Evolutionary conservation across 768 basidiomycete species (phyloP).

Genomic region (Kwoniella shandongensis): DNA sequence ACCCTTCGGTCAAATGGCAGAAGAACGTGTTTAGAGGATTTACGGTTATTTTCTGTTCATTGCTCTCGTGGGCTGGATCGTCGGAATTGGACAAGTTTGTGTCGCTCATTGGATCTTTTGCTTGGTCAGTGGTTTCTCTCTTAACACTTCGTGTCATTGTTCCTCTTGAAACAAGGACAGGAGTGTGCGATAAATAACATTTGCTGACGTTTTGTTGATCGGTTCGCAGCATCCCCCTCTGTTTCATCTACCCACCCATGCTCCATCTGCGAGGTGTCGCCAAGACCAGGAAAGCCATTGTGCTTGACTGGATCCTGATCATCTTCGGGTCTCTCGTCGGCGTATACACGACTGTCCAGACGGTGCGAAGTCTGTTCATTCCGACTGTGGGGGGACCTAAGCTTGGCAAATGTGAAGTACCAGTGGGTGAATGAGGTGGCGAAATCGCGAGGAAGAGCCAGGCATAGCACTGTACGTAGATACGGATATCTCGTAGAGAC

Average conservation of each 20-base stretch:
- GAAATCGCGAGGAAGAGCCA: too few species aligned
- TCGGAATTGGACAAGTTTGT: constrained; percentile 94
- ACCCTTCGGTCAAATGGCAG: constrained; percentile 82
- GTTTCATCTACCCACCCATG: constrained; percentile 92
- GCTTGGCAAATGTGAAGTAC: constrained; percentile 52
- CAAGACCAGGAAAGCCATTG: constrained; percentile 65
- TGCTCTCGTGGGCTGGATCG: constrained; percentile 76
- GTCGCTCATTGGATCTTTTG: constrained; percentile 86
- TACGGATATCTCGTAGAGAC: too few species aligned
- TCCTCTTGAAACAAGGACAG: too few species aligned
- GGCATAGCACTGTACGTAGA: too few species aligned
- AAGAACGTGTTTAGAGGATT: constrained; percentile 69
- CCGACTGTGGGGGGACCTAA: constrained; percentile 57
- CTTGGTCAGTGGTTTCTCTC: constrained; percentile 65
- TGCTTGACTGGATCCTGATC: constrained; percentile 70
- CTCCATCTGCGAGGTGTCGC: constrained; percentile 74
- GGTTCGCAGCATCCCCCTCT: constrained; percentile 77
- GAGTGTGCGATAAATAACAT: too few species aligned
- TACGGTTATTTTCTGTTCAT: constrained; percentile 66
- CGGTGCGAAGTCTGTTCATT: constrained; percentile 69
- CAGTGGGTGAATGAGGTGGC: constrained; percentile 2
- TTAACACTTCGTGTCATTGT: not conserved
- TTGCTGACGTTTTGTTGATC: constrained; percentile 1
- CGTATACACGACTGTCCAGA: constrained; percentile 77
- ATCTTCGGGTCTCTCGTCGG: constrained; percentile 72